Evolutionary conservation across 1,284 basidiomycete genomes (phyloP).

Genomic region (Vanrija sp.): DNA sequence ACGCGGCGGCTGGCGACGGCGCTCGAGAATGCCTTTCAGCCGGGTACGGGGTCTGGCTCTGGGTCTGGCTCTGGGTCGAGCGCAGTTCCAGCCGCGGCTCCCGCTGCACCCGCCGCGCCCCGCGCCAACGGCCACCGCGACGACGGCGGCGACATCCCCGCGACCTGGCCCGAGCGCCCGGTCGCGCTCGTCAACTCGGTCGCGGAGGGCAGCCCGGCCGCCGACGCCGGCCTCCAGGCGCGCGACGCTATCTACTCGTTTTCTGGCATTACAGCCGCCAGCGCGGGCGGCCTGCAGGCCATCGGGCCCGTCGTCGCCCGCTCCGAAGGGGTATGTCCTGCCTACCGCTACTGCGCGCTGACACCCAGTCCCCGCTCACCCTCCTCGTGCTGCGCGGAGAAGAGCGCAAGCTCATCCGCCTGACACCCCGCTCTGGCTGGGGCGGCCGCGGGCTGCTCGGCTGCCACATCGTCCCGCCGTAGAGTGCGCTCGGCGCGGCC

Average conservation of each 20-base stretch:
- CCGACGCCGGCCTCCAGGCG: slow-evolving; percentile 63
- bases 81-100: not conserved
- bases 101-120: not conserved
- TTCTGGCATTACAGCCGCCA: slow-evolving; percentile 56
- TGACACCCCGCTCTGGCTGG: slow-evolving; percentile 62
- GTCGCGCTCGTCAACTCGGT: slow-evolving; percentile 77
- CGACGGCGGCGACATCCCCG: slow-evolving; percentile 1
- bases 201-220: slow-evolving; percentile 70
- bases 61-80: slow-evolving; percentile 2
- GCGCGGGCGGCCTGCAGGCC: slow-evolving; percentile 54
- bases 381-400: slow-evolving; percentile 51
- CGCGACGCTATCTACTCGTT: slow-evolving; percentile 72
- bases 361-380: slow-evolving; percentile 51
- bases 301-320: slow-evolving; percentile 65
- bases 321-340: slow-evolving; percentile 65
- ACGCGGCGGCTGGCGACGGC: slow-evolving; percentile 64
- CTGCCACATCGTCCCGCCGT: slow-evolving; percentile 66
- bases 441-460: slow-evolving; percentile 76
- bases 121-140: not conserved
- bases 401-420: slow-evolving; percentile 49
- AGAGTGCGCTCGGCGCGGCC: not conserved
- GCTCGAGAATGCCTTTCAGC: slow-evolving; percentile 57
- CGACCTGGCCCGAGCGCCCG: slow-evolving; percentile 27
- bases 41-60: not conserved
- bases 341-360: not conserved